Percentiles rank a stretch among this genome's conserved stretches.
Evolutionary conservation across 2,329 filamentous ascomycete genomes (phyloP).

Genomic region (Fusarium scirpi): DNA sequence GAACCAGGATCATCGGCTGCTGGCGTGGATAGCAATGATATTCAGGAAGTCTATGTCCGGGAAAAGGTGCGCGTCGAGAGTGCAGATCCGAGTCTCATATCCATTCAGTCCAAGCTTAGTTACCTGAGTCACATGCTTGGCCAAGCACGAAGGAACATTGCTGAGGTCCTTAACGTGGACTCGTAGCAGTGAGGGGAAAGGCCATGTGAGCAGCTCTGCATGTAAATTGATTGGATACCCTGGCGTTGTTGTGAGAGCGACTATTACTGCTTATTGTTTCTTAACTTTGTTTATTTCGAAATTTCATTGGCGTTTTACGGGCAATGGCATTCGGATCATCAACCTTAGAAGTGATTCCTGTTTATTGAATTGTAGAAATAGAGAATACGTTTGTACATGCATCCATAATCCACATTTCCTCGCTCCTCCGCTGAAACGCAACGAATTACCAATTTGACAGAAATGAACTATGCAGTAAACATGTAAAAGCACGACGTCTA

Average conservation of each 20-base stretch:
- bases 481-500: conserved; percentile 18
- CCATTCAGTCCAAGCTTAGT: conserved; percentile 83
- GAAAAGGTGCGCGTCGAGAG: conserved; percentile 92
- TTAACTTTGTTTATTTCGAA: background rate
- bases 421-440: conserved; percentile 34
- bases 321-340: conserved; percentile 3
- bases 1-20: conserved; percentile 39
- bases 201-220: conserved; percentile 29
- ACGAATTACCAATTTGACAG: conserved; percentile 25
- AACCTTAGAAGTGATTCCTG: conserved; percentile 2
- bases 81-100: conserved; percentile 87
- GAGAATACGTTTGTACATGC: conserved; percentile 46
- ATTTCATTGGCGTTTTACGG: background rate
- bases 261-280: conserved; percentile 6
- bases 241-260: conserved; percentile 32
- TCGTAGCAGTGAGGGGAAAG: conserved; percentile 39
- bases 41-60: conserved; percentile 79
- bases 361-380: conserved; percentile 40
- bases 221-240: conserved; percentile 47
- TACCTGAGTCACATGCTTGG: conserved; percentile 80
- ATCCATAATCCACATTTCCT: conserved; percentile 40
- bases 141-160: conserved; percentile 77
- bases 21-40: conserved; percentile 37
- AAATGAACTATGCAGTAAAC: conserved; percentile 35
- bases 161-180: conserved; percentile 79